Evolutionary conservation across 2,329 filamentous ascomycete species (phyloP).

Genomic region (Fusarium nodosum): DNA sequence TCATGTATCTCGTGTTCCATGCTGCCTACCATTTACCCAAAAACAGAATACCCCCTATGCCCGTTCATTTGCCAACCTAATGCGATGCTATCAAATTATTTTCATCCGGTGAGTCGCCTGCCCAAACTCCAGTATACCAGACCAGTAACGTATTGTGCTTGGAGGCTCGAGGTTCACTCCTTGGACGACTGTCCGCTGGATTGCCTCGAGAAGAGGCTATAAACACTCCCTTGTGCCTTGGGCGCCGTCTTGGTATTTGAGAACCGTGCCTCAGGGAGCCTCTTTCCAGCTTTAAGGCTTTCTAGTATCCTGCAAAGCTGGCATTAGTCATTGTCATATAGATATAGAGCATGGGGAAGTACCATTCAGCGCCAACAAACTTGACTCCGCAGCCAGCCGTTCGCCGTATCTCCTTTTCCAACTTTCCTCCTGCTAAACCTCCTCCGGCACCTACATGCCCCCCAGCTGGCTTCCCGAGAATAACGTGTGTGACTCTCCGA

Average conservation of each 20-base stretch:
- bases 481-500: conserved; percentile 85
- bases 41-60: conserved; percentile 6
- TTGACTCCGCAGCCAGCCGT: conserved; percentile 78
- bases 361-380: conserved; percentile 87
- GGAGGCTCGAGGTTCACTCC: background rate
- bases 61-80: conserved; percentile 1
- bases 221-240: conserved; percentile 74
- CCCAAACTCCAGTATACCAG: background rate
- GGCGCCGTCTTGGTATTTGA: conserved; percentile 72
- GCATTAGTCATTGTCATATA: conserved; percentile 2
- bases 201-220: conserved; percentile 59
- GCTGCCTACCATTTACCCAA: background rate
- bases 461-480: conserved; percentile 75
- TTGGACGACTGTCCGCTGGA: conserved; percentile 19
- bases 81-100: background rate
- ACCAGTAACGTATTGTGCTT: background rate
- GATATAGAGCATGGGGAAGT: conserved; percentile 11
- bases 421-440: conserved; percentile 80
- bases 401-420: conserved; percentile 82
- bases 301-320: conserved; percentile 77
- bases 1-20: conserved; percentile 2
- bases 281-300: conserved; percentile 80
- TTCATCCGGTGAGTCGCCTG: background rate
- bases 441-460: conserved; percentile 71
- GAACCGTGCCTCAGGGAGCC: conserved; percentile 82